Base-by-base conservation (phyloP, 352 stramenopile genomes). In the Peronospora belbahrii region DNA sequence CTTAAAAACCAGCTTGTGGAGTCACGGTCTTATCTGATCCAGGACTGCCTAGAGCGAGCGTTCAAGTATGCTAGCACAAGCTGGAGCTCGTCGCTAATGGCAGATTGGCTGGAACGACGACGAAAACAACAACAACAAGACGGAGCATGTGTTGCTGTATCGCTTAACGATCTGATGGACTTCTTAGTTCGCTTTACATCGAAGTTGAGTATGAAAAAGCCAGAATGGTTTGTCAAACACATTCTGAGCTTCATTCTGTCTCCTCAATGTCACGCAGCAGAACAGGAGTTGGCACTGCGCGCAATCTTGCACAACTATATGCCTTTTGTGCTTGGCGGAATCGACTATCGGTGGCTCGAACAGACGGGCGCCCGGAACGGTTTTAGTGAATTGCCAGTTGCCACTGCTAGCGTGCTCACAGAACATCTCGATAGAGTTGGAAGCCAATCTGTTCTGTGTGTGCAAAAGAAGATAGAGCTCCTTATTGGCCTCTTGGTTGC, bases 201-300 rank as follows among this genome's bases (percentile, higher is more conserved):
- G 41, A 66, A 62, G 37, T 65, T 86, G 43, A 85, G 54, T 57
- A 44, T 73, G 33, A 83, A 78, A 53, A 79, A 83, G 44, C 70
- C 73, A 20, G 71, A 83, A 51, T 92, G 81, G 81, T 93, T 93
- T 56, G 33, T 63, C 19, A 63, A 62, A 33, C 81, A 93, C 47
- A 45, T 88, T 28, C 56, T 88, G 25, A 57, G 49, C 35, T 83
- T 80, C 30, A 45, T 79, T 9, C 47, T 86, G 41, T 69, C 64
- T 15, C 27, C 52, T 47, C 55, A 62, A 19, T 65, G 56, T 31
- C 47, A 60, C 40, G 39, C 41, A 45, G 40, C 47, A 41, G 35
- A 62, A 40, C 64, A 64, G 42, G 53, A 65, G 38, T 23, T 25
- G 10, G 30, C 61, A 32, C 38, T 85, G 15, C 37, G 50, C 10